phyloP scores from a whole-genome alignment of 2,329 filamentous ascomycete species.

The Penicillium glabrum region DNA sequence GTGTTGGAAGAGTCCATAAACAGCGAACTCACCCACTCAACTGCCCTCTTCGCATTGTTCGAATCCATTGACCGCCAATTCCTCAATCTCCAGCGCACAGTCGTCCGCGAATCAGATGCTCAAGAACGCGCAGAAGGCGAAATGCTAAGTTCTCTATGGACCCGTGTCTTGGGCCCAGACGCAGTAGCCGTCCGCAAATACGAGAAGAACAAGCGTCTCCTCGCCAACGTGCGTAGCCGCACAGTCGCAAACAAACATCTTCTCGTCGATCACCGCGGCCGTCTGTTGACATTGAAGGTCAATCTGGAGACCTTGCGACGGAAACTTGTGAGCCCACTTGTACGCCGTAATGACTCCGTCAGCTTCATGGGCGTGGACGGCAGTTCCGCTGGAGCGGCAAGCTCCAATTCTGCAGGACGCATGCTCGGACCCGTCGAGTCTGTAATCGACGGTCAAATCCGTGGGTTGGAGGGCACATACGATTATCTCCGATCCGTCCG shows the following conservation, averaged over 20 bases:
- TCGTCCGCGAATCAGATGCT: conserved; percentile 76
- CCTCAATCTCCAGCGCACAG: conserved; percentile 79
- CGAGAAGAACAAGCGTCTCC: conserved; percentile 80
- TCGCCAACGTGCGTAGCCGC: conserved; percentile 75
- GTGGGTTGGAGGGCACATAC: conserved; percentile 76
- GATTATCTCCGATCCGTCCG: conserved; percentile 73
- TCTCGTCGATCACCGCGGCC: conserved; percentile 81
- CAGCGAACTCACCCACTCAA: conserved; percentile 76
- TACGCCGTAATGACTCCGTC: conserved; percentile 63
- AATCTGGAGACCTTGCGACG: conserved; percentile 81
- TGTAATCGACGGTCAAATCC: conserved; percentile 78
- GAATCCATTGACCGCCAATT: conserved; percentile 90
- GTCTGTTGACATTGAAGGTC: conserved; percentile 78
- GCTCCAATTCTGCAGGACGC: conserved; percentile 50
- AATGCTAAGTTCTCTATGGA: conserved; percentile 81
- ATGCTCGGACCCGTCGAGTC: conserved; percentile 53
- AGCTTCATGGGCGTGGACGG: conserved; percentile 35
- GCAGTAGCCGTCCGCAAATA: conserved; percentile 79
- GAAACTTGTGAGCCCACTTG: conserved; percentile 81
- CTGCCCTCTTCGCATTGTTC: conserved; percentile 83
- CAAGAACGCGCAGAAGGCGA: conserved; percentile 81
- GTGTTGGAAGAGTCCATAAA: conserved; percentile 88
- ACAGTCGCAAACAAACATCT: conserved; percentile 86
- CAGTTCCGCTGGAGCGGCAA: conserved; percentile 12
- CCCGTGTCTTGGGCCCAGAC: conserved; percentile 75